These are phyloP conservation scores for Phyllosticta citrichinensis DNA, from an alignment of 2,329 filamentous ascomycete genomes.

Conservation along the genomic window DNA sequence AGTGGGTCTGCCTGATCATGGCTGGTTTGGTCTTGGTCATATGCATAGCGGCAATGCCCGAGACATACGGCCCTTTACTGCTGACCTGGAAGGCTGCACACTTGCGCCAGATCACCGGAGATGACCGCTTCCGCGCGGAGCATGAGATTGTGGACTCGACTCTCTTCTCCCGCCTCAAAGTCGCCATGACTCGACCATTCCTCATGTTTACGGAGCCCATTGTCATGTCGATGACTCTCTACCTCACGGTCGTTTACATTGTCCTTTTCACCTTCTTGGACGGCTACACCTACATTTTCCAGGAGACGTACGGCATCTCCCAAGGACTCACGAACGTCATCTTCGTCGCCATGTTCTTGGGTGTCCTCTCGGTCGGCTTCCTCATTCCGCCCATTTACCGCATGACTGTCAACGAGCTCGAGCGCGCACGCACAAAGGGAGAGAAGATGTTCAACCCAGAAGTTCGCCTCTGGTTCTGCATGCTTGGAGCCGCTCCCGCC, in stretches of 20 bases:
- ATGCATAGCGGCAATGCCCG: constrained; percentile 35
- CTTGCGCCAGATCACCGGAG: constrained; percentile 20
- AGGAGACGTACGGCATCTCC: constrained; percentile 37
- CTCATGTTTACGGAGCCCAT: constrained; percentile 36
- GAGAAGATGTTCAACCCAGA: constrained; percentile 39
- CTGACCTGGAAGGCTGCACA: constrained; percentile 23
- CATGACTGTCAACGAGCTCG: constrained; percentile 35
- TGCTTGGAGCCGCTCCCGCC: constrained; percentile 38
- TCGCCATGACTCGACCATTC: constrained; percentile 12
- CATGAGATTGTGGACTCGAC: constrained; percentile 12
- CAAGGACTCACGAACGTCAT: constrained; percentile 36
- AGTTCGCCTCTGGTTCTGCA: constrained; percentile 44
- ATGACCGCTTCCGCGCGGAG: constrained; percentile 31
- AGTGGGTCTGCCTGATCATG: constrained; percentile 29
- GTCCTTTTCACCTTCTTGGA: constrained; percentile 45
- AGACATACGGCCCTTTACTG: constrained; percentile 37
- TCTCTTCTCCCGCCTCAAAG: constrained; percentile 11
- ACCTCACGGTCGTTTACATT: constrained; percentile 44
- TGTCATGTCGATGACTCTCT: constrained; percentile 40
- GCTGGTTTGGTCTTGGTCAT: constrained; percentile 18
- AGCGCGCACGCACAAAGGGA: constrained; percentile 28
- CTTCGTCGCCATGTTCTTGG: constrained; percentile 39
- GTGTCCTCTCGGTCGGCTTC: constrained; percentile 27
- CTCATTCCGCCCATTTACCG: constrained; percentile 38
- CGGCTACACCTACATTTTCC: constrained; percentile 44